Base-by-base conservation (phyloP, 1,284 basidiomycete species). In the Trichosporon faecale region DNA sequence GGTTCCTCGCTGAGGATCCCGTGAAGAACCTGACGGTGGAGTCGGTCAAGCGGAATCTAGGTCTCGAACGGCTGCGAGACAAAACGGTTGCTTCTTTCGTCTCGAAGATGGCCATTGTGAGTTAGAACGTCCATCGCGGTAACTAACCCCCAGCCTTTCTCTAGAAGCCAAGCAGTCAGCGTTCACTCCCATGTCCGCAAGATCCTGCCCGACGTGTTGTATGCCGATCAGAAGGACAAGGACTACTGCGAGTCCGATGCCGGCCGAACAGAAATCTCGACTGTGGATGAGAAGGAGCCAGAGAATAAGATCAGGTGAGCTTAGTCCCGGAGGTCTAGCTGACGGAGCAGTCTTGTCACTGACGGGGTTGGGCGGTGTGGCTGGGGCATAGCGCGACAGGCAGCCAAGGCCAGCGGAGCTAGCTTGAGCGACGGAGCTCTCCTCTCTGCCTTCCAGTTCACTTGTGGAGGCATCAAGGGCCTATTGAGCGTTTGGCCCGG, bases 401-500 rank as follows among this genome's bases (percentile, higher is more conserved):
- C 77, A 0, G 76, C 76, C 0, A 60, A 69, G 12, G 72, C 67
- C 6, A 64, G 77, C 9, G 77, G 76, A 1, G 37, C 69, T 14
- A 35, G 14, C 16, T 21, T 12, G 18, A 69, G 67, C 12, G 49
- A 67, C 66, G 70, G 72, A 25, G 55, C 68, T 7, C 21, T 18
- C 6, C 77, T 75, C 1, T 79, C 77, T 1, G 78, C 77, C 5
- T 73, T 78, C 31, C 75, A 77, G 40, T 70, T 78, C 49, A 72
- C 74, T 23, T 73, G 76, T 52, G 77, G 77, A 0, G 78, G 78
- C 2, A 71, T 74, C 18, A 77, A 75, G 52, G 78, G 78, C 6
- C 72, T 79, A 8, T 68, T 79, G 4, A 55, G 70, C 12, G 73
- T 76, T 1, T 78, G 75, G 68, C 77, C 77, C 1, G 55, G 71